Evolutionary conservation across 2,329 filamentous ascomycete genomes (phyloP).

Genomic region (Trichoderma brevicompactum): DNA sequence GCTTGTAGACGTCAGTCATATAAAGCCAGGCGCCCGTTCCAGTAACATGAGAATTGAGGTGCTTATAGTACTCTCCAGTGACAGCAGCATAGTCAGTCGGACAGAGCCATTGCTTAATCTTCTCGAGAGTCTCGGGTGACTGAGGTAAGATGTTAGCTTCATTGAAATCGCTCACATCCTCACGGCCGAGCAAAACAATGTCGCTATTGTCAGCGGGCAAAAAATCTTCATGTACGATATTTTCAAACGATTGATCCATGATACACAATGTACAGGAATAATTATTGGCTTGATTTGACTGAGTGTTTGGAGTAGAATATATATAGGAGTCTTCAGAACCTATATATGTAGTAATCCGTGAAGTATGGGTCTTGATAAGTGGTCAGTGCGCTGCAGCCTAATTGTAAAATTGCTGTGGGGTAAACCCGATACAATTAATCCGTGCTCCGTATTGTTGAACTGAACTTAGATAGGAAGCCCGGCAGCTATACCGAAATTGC

Average conservation of each 20-base stretch:
- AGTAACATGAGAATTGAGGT: conserved; percentile 31
- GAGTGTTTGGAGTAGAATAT: neutral
- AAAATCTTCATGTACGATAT: neutral
- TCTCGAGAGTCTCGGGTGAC: conserved; percentile 24
- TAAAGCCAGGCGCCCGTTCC: conserved; percentile 34
- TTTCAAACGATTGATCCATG: conserved; percentile 6
- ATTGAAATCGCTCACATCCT: conserved; percentile 21
- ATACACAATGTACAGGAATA: neutral
- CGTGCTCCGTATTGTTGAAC: no score
- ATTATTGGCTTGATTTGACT: no score
- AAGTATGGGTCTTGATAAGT: neutral
- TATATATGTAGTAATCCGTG: no score
- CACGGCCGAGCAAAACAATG: neutral
- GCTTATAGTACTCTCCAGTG: conserved; percentile 37
- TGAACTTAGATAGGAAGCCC: no score
- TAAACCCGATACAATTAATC: no score
- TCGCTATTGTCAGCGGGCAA: neutral
- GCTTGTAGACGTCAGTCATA: conserved; percentile 28
- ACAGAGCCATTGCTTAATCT: conserved; percentile 40
- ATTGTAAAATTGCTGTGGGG: neutral
- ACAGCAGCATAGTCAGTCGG: conserved; percentile 36
- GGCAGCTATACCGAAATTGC: no score
- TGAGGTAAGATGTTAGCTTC: conserved; percentile 23
- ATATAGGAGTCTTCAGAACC: neutral
- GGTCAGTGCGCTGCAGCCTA: conserved; percentile 6